Conservation (phyloP, 768 basidiomycete genomes). For the Fistulinella prunicolor region DNA sequence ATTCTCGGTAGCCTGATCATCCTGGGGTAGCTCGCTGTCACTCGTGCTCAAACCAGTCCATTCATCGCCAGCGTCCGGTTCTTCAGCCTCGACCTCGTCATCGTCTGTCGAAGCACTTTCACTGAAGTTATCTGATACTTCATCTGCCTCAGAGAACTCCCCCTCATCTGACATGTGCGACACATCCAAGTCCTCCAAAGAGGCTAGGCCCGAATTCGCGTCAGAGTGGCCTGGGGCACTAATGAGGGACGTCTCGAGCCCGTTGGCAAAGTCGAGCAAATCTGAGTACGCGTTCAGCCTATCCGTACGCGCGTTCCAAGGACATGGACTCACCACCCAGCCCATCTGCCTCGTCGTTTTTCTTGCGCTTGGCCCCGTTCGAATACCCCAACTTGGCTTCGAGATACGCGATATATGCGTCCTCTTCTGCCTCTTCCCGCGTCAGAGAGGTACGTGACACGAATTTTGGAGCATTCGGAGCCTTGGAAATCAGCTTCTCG, state of each 20-base stretch:
- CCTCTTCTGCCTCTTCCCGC: slow-evolving; percentile 63
- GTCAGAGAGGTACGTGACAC: slow-evolving; percentile 24
- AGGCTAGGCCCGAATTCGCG: not conserved
- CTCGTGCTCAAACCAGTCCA: slow-evolving; percentile 37
- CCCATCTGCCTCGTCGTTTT: slow-evolving; percentile 66
- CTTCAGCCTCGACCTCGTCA: slow-evolving; percentile 21
- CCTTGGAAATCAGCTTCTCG: slow-evolving; percentile 31
- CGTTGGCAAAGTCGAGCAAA: slow-evolving; percentile 50
- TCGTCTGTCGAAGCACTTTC: too few relatives aligned
- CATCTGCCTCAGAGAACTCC: slow-evolving; percentile 4
- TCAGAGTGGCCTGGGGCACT: not conserved
- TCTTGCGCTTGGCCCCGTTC: slow-evolving; percentile 42
- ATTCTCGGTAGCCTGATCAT: not conserved
- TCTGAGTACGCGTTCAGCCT: slow-evolving; percentile 35
- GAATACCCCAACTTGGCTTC: slow-evolving; percentile 70
- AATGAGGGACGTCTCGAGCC: slow-evolving; percentile 13
- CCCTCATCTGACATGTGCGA: not conserved
- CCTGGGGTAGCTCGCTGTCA: not conserved
- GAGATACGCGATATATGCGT: slow-evolving; percentile 80
- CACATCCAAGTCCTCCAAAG: not conserved
- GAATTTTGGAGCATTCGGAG: slow-evolving; percentile 2
- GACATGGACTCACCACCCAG: slow-evolving; percentile 62
- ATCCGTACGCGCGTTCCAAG: not conserved
- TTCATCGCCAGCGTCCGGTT: slow-evolving; percentile 27
- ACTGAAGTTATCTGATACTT: too few relatives aligned